Base-by-base conservation (phyloP, 129 eudicot species). In the Apium graveolens region DNA sequence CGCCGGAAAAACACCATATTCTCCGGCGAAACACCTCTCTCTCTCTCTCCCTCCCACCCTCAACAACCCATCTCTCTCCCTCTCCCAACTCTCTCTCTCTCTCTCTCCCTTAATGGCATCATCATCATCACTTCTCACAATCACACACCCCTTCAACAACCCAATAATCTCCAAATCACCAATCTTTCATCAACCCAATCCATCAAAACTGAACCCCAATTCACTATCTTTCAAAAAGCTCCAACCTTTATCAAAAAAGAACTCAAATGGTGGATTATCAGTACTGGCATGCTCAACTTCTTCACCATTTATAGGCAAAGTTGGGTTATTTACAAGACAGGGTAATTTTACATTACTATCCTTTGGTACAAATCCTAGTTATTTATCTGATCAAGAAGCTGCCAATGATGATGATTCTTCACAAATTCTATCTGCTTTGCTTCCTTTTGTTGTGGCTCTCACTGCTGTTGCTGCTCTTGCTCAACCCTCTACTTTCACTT, bases 391-490 rank as follows among this genome's bases (percentile, higher is more conserved):
- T 48, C 82, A 90, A 45, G 71, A 78, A 29, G 65, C 65, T 57
- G 29, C 65, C 26, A 24, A 57, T 57, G 31, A 57, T 44, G 46
- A 43, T 51, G 62, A 53, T 41, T 84, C 86, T 71, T 90, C 99
- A 2, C 96, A 96, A 80, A 63, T 87, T 45, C 60, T 92, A 41
- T 96, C 99, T 37, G 99, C 96, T 34, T 65, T 93, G 89, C 96
- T 96, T 66, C 99, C 99, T 7, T 86, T 96, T 80, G 99, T 96
- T 62, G 99, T 92, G 82, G 97, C 93, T 77, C 86, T 91, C 77
- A 96, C 99, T 62, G 99, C 97, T 3, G 80, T 96, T n/a, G 96
- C 97, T 24, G 97, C 99, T 31, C 89, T 96, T 37, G 70, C 87
- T 74, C 93, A 90, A 81, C 99, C 99, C 9, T 80, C 86, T 26